Conservation (phyloP, 345 rosid species). For the Lenwebbia sp. region DNA sequence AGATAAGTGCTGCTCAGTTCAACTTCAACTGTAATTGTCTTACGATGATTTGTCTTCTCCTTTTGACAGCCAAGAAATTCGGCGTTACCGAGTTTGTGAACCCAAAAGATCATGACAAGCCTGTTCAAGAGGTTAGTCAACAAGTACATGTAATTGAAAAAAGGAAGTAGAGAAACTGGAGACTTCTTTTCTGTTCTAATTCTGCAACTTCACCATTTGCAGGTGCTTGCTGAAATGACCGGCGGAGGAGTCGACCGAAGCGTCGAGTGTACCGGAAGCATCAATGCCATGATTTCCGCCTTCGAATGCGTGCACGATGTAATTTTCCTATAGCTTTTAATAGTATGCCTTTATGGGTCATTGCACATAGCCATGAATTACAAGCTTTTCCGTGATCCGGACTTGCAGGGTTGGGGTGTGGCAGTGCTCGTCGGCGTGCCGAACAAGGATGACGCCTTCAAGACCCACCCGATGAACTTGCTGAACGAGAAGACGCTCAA, state of each 20-base stretch:
- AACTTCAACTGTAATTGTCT: not conserved
- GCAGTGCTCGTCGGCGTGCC: slow-evolving; percentile 33
- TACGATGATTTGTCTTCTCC: not conserved
- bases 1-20: not conserved
- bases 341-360: not conserved
- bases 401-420: slow-evolving; percentile 31
- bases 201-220: not conserved
- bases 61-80: slow-evolving; percentile 23
- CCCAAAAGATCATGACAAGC: slow-evolving; percentile 20
- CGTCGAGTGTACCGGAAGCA: slow-evolving; percentile 28
- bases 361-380: not conserved
- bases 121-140: slow-evolving; percentile 20
- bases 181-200: not conserved
- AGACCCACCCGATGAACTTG: slow-evolving; percentile 19
- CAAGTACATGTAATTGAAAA: not conserved
- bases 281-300: slow-evolving; percentile 34
- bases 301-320: slow-evolving; percentile 39
- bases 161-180: not conserved
- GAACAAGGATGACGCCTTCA: slow-evolving; percentile 29
- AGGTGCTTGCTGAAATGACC: slow-evolving; percentile 34
- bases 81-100: slow-evolving; percentile 29
- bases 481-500: slow-evolving; percentile 26
- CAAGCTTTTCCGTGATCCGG: not conserved
- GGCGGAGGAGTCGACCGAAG: slow-evolving; percentile 37
- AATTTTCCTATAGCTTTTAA: not conserved